Base-by-base conservation (phyloP, 148 eudicot genomes). In the Camellia sinensis region DNA sequence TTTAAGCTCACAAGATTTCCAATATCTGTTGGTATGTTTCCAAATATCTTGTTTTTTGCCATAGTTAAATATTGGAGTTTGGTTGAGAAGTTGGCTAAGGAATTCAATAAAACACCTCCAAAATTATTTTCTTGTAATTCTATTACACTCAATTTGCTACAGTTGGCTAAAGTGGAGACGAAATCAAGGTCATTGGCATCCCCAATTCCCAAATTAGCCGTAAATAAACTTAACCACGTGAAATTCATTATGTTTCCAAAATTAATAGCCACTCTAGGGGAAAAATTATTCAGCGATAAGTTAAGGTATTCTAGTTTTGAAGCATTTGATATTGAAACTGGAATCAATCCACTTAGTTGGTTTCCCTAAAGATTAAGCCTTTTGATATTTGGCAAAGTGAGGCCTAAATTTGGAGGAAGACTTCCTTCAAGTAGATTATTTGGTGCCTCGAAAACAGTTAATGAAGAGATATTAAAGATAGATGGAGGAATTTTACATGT, bases 11-110 rank as follows among this genome's bases (percentile, higher is more conserved):
- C 57, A 59, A 81, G 79, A 19, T 68, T 81, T 7, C 50, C 74
- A 3, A 81, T 19, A 2, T 74, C 76, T 29, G 9, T 15, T 6
- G 83, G 79, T 13, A 81, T 67, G 12, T 1, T 76, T 44, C 83
- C 83, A 56, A 22, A n/a, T 10, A 75, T 68, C 10, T 21, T 2
- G 18, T 53, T 81, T 12, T 3, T 2, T 3, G 5, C 6, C 0
- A 81, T 3, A 2, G 11, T 0, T 4, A 76, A n/a, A 2, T 0
- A 7, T 3, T 43, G 11, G 37, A 82, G 81, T 1, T 43, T 21
- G 18, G 9, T 54, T 0, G 81, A 82, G 1, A 82, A 50, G 37
- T 82, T 82, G n/a, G 59, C 73, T 1, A 78, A 41, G 7, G 60
- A 57, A 37, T 43, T 6, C 0, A 76, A 60, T 7, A 79, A 29